Evolutionary conservation across 306 rosid species (phyloP), one percentile per base, ranked within the genome.

Genomic region (Cucumis melo): DNA sequence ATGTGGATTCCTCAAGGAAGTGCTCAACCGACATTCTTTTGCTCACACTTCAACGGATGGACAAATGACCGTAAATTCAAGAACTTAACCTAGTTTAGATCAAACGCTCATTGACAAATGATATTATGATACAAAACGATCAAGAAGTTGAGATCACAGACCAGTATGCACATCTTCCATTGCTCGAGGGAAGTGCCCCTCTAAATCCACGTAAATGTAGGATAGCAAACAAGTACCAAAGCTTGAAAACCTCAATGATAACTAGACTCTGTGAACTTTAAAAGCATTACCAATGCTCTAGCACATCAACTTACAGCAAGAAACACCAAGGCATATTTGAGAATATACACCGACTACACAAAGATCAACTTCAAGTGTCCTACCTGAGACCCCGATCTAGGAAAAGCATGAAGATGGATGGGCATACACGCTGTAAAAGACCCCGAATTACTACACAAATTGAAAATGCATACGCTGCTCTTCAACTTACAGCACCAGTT

Each of bases 171-270:
- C 0, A 9, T 1, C 88, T 59, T 81, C 79, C 60, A 84, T 89
- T 77, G 81, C 86, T 84, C 78, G 82, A 93, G 88, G 36, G 88
- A 88, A 58, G 88, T 65, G 84, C 91, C 89, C 70, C 83, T 82
- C 73, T 79, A 90, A 79, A 88, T 80, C 96, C 96, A 89, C 82
- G 85, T 85, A 74, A 93, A 86, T 5, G 98, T 93, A 8, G 92
- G 89, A 74, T 77, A 84, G 78, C 86, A 87, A 39, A 88, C 84
- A 84, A 93, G 13, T 68, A 89, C 97, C 51, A 91, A 73, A 79
- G 91, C 87, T 87, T 93, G 97, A 74, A 51, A 8, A 51, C 57
- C 57, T 51, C 57, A 17, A 51, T 32, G 36, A 32, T 32, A 32
- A 32, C 4, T 32, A 32, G 36, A 32, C 36, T 11, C 12, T 53